Percentiles rank a stretch among this genome's conserved stretches.
Evolutionary conservation across 1,139 yeast species (phyloP).

Genomic region (Meyerozyma elateridarum): DNA sequence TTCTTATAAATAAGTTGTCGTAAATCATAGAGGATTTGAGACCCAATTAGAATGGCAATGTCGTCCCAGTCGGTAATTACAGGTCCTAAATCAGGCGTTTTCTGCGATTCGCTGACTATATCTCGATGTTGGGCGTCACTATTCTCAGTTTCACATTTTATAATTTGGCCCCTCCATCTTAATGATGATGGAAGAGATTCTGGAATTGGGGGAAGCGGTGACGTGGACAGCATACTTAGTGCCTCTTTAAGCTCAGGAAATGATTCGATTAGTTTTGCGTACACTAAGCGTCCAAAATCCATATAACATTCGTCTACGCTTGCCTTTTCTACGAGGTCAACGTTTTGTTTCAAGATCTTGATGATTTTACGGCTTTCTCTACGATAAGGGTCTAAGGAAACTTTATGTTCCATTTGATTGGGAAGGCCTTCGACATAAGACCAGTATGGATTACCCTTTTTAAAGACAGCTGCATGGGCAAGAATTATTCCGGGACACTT

Average conservation of each 20-base stretch:
- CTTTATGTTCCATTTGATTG: conserved; percentile 58
- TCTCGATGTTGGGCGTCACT: conserved; percentile 17
- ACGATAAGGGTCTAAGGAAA: conserved; percentile 85
- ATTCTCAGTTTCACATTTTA: conserved; percentile 11
- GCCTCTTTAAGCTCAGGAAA: conserved; percentile 24
- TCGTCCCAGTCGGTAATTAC: conserved; percentile 80
- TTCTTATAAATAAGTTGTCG: conserved; percentile 48
- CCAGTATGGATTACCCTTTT: conserved; percentile 84
- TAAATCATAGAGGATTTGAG: conserved; percentile 49
- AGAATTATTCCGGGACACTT: conserved; percentile 74
- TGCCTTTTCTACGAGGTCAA: conserved; percentile 81
- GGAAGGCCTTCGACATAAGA: conserved; percentile 49
- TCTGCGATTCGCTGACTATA: conserved; percentile 9
- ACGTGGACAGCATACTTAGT: no score
- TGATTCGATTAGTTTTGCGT: conserved; percentile 16
- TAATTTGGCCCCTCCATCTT: conserved; percentile 27
- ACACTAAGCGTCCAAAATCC: conserved; percentile 59
- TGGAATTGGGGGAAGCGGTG: conserved; percentile 51
- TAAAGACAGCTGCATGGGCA: conserved; percentile 93
- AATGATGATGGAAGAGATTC: conserved; percentile 26
- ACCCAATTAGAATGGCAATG: conserved; percentile 60
- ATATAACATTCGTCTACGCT: conserved; percentile 92
- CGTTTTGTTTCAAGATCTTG: conserved; percentile 47
- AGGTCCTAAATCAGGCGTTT: conserved; percentile 4
- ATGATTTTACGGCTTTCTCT: conserved; percentile 80